These are phyloP conservation scores for Globisporangium yorkense DNA, from an alignment of 352 stramenopile species.

Conservation along the genomic window DNA sequence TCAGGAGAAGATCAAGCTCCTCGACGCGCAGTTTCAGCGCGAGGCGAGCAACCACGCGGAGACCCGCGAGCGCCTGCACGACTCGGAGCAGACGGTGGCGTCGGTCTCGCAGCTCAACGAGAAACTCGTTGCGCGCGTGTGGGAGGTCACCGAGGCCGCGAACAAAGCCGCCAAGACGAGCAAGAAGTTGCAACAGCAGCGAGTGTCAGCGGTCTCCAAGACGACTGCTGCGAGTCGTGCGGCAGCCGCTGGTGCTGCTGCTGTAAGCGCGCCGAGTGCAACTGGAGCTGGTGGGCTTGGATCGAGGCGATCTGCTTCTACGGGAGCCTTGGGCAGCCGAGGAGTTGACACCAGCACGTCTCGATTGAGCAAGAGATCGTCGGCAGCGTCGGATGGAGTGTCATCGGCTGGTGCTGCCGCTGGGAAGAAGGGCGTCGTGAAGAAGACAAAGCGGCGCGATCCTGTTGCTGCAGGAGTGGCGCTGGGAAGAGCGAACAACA, in stretches of 20 bases:
- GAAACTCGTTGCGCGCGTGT: constrained; percentile 57
- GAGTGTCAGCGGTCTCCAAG: constrained; percentile 36
- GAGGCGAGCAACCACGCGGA: constrained; percentile 40
- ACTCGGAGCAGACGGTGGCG: constrained; percentile 65
- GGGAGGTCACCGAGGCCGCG: constrained; percentile 47
- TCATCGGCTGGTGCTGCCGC: not conserved
- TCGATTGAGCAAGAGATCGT: constrained; percentile 6
- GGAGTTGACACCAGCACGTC: not conserved
- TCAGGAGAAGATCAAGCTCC: constrained; percentile 26
- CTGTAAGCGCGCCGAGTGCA: not conserved
- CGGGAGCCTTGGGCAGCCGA: not conserved
- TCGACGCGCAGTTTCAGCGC: constrained; percentile 34
- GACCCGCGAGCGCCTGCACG: constrained; percentile 35
- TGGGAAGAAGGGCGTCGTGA: constrained; percentile 4
- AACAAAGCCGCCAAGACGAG: constrained; percentile 53
- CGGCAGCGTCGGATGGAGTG: not conserved
- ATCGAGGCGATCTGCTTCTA: not conserved
- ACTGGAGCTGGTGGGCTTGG: not conserved
- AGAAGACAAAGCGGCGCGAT: constrained; percentile 5
- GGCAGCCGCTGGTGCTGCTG: constrained; percentile 15
- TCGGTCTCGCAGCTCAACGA: constrained; percentile 69
- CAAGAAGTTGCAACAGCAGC: constrained; percentile 47
- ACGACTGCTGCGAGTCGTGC: constrained; percentile 57
- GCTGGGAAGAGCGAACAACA: constrained; percentile 29
- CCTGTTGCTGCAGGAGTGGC: not conserved